Evolutionary conservation across 192 early-diverging fungal genomes (phyloP).

Genomic region (Radiomyces spectabilis): DNA sequence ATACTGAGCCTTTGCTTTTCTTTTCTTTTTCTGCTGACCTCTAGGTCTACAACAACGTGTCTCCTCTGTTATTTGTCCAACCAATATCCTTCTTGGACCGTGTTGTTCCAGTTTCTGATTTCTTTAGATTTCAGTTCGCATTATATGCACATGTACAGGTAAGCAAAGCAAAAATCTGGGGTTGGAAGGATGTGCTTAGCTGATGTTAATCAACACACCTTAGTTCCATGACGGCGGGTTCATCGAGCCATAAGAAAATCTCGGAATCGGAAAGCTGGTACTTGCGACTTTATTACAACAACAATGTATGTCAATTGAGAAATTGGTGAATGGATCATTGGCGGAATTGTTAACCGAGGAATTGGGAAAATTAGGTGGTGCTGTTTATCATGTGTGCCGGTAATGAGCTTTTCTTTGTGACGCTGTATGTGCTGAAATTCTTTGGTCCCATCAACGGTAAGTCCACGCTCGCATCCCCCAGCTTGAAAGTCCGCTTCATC

Average conservation of each 20-base stretch:
- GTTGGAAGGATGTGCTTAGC: not conserved
- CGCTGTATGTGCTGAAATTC: conserved; percentile 63
- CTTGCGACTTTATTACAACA: conserved; percentile 87
- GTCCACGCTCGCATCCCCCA: not conserved
- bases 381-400: conserved; percentile 89
- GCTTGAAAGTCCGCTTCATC: no score
- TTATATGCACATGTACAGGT: conserved; percentile 99
- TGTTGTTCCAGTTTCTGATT: conserved; percentile 88
- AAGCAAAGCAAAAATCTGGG: conserved; percentile 6
- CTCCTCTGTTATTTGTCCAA: conserved; percentile 80
- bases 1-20: not conserved
- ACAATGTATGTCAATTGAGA: conserved; percentile 48
- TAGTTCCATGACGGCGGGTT: conserved; percentile 76
- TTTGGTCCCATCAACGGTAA: conserved; percentile 24
- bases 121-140: conserved; percentile 92
- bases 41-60: conserved; percentile 85
- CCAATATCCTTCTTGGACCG: conserved; percentile 54
- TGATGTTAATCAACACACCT: not conserved
- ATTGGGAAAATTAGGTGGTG: conserved; percentile 43
- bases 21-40: no score
- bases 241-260: conserved; percentile 87
- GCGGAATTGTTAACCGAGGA: not conserved
- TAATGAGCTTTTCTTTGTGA: conserved; percentile 89
- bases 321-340: not conserved
- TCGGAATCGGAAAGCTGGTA: conserved; percentile 64